Evolutionary conservation across 2,329 filamentous ascomycete species (phyloP), one percentile per base, ranked within the genome.

Genomic region (Fusarium verrucosum): DNA sequence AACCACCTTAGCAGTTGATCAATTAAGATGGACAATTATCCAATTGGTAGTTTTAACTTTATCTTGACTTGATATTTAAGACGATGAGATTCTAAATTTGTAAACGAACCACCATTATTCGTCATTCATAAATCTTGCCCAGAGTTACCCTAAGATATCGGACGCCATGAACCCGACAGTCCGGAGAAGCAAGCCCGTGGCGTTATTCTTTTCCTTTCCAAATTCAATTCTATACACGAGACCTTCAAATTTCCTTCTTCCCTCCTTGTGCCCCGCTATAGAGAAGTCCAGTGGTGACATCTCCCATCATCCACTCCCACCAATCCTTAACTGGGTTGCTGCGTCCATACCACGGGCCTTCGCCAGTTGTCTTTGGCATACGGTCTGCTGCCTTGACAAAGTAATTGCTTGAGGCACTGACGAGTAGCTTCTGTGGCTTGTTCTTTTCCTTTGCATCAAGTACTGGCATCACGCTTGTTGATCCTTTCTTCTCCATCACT

Each of bases 401-500:
- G 58, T 79, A 79, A 43, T 63, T 76, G 57, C 75, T 77, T 3
- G 65, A 74, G 4, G 72, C 70, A 13, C 59, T 59, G 4, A 77
- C 58, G 1, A 72, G 66, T 22, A 75, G 44, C 28, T 72, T 58
- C 33, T 55, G 44, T 9, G 73, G 71, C 51, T 71, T 70, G 6
- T 71, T 58, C 22, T 50, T 69, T 23, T 67, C 53, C 42, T 72
- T 56, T 7, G 16, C 57, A 14, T 61, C 46, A 13, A 81, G 76
- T 2, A 78, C 69, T 0, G 87, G 86, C 19, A 81, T 78, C 1
- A 82, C 82, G 17, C 74, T 78, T 2, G 74, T 77, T 13, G 81
- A 78, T 0, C 77, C 76, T 20, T 81, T 78, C 17, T 78, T 73
- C 38, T 81, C 75, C 83, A 89, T 87, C 50, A 80, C 69, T 38